Evolutionary conservation across 176 grass and related monocot species (phyloP), one percentile per base, ranked within the genome.

Genomic region (Carex kokanica): DNA sequence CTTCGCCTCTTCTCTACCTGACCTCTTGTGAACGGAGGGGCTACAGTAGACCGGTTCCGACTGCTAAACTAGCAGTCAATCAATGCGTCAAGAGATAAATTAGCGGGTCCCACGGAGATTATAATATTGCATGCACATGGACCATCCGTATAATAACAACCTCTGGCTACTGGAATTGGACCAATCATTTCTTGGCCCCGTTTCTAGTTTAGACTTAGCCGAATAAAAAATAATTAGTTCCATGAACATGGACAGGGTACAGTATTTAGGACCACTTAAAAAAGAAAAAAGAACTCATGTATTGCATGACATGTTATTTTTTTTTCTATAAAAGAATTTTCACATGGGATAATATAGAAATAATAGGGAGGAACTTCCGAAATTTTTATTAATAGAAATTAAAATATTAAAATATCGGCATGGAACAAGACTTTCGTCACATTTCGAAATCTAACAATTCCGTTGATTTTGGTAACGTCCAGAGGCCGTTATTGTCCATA

Each of bases 111-210:
- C 55, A 80, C 55, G 6, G 6, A 43, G 57, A 52, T 27, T 63
- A 81, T 52, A 11, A 81, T 65, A 81, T 27, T 63, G 58, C 61
- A 52, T 81, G 41, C 79, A 27, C 21, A 12, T 38, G 16, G 55
- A n/a, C 11, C 53, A 80, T 61, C 29, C 6, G 21, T 53, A 75
- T 21, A 13, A 52, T 12, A 52, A 25, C 2, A 74, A 14, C 45
- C 20, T 27, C 10, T 27, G 3, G 41, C 34, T 24, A 72, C 40
- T 72, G 36, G 16, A 20, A 11, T 72, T 47, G 40, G 68, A 72
- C 8, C 18, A 49, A 36, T 17, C 14, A 0, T 72, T 21, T 41
- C n/a, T 21, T 17, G 68, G 38, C 47, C 8, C 18, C 18, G 1
- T 72, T 49, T 72, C 3, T 20, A 43, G 15, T 69, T 49, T 12